phyloP scores from a whole-genome alignment of 2,329 filamentous ascomycete species.

The Nakataea oryzae region DNA sequence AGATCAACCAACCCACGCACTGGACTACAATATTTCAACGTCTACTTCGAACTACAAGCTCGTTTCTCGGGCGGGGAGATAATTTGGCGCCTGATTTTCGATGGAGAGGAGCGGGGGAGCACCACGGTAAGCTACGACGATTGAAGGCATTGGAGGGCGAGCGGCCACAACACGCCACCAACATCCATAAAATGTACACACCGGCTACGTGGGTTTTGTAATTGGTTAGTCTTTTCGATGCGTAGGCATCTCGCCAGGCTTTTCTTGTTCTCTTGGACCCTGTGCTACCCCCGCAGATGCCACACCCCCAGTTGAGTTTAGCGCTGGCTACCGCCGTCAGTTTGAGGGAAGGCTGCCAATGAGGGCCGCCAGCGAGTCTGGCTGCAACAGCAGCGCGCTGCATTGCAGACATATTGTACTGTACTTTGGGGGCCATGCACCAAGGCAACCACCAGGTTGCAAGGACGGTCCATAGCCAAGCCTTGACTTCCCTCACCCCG shows the following conservation, averaged over 20 bases:
- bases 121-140: slow-evolving; percentile 7
- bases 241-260: not conserved
- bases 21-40: slow-evolving; percentile 7
- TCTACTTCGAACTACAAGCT: slow-evolving; percentile 8
- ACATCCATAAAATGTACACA: too few relatives aligned
- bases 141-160: not conserved
- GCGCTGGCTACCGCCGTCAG: too few relatives aligned
- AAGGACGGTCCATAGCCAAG: too few relatives aligned
- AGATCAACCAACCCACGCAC: slow-evolving; percentile 1
- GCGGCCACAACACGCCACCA: too few relatives aligned
- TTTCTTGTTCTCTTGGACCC: not conserved
- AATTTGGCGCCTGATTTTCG: slow-evolving; percentile 4
- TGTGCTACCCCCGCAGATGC: not conserved
- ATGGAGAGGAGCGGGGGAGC: slow-evolving; percentile 5
- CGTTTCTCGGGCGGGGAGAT: slow-evolving; percentile 4
- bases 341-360: not conserved
- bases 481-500: too few relatives aligned
- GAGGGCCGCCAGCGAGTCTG: too few relatives aligned
- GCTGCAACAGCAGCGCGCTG: too few relatives aligned
- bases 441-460: too few relatives aligned
- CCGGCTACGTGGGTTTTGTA: not conserved
- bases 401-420: too few relatives aligned
- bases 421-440: too few relatives aligned
- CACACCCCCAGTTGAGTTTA: not conserved
- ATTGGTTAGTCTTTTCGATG: not conserved